Base-by-base conservation (phyloP, 2,329 filamentous ascomycete species). In the Colletotrichum eleusines region DNA sequence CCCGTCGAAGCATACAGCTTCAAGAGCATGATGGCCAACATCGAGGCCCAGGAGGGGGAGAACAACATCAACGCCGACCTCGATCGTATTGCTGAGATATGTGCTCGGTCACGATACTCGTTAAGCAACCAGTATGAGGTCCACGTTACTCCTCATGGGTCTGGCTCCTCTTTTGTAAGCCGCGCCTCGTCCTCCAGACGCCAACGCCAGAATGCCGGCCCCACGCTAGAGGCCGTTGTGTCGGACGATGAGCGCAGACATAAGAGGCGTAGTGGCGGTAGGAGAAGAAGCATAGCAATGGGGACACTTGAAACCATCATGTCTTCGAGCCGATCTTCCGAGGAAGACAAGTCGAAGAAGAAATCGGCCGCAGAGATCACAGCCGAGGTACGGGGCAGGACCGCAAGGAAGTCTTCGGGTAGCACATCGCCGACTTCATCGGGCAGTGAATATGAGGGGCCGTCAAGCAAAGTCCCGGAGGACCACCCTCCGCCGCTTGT, bases 61-160 rank as follows among this genome's bases (percentile, higher is more conserved):
- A 80, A 80, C 59, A 84, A 87, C 69, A 88, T 91, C 70, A 83
- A 84, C 62, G 82, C 88, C 16, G 88, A 90, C 75, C 80, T 91
- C 60, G 89, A 91, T 72, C 85, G 88, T 50, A 91, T 91, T 75
- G 89, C 89, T 14, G 89, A 91, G 77, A 91, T 91, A 40, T 91
- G 89, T 79, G 89, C 89, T 46, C 84, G 87, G 42, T 91, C 89
- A 16, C 85, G 87, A 53, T 91, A 91, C 77, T 91, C 89, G 50
- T 77, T 91, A 62, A 90, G 89, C 78, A 90, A 90, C 77, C 89
- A 91, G 76, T 91, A 91, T 75, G 89, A 91, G 75, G 88, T 90
- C 8, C 89, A 91, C 74, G 87, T 90, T 70, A 82, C 86, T 16
- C 89, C 89, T 18, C 89, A 91, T 74, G 88, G 88, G 26, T 87